Conservation (phyloP, 2,329 filamentous ascomycete genomes). For the Verticillium nubilum region DNA sequence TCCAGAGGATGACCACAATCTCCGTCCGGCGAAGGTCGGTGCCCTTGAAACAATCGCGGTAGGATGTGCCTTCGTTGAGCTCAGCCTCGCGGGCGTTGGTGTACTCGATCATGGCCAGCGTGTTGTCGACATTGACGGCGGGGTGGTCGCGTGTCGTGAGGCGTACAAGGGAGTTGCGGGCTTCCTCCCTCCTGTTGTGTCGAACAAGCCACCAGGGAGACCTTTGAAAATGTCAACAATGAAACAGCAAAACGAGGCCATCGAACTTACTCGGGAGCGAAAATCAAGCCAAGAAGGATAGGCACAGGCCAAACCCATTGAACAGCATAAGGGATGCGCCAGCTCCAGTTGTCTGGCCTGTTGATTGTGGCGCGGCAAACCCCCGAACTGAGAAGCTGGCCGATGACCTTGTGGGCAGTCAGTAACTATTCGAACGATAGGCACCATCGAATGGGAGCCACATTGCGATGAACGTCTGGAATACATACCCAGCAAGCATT, state of each 20-base stretch:
- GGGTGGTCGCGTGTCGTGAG: slow-evolving; percentile 32
- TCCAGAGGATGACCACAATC: slow-evolving; percentile 44
- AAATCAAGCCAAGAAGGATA: slow-evolving; percentile 35
- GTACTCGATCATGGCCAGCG: slow-evolving; percentile 49
- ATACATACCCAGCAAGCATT: slow-evolving; percentile 46
- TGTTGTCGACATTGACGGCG: slow-evolving; percentile 38
- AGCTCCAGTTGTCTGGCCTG: slow-evolving; percentile 38
- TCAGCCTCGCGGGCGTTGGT: slow-evolving; percentile 44
- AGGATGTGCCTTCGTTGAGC: slow-evolving; percentile 35
- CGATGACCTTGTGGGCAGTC: slow-evolving; percentile 33
- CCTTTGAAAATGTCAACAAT: slow-evolving; percentile 13
- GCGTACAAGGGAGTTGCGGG: slow-evolving; percentile 34
- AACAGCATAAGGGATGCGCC: slow-evolving; percentile 43
- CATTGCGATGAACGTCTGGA: too few species aligned
- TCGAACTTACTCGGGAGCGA: slow-evolving; percentile 36
- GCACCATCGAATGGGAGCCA: too few species aligned
- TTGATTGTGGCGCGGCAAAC: slow-evolving; percentile 37
- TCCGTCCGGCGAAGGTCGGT: slow-evolving; percentile 47
- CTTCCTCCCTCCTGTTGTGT: slow-evolving; percentile 33
- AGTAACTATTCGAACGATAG: slow-evolving; percentile 23
- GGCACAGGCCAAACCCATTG: slow-evolving; percentile 49
- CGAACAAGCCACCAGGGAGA: slow-evolving; percentile 48
- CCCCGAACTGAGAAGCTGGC: slow-evolving; percentile 44
- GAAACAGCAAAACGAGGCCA: not conserved
- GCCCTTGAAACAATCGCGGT: slow-evolving; percentile 47